A percentile compares a stretch with the other conserved stretches of the same genome.
These are phyloP conservation scores for Pichia sp. DNA, from an alignment of 1,139 yeast species.

Conservation along the genomic window DNA sequence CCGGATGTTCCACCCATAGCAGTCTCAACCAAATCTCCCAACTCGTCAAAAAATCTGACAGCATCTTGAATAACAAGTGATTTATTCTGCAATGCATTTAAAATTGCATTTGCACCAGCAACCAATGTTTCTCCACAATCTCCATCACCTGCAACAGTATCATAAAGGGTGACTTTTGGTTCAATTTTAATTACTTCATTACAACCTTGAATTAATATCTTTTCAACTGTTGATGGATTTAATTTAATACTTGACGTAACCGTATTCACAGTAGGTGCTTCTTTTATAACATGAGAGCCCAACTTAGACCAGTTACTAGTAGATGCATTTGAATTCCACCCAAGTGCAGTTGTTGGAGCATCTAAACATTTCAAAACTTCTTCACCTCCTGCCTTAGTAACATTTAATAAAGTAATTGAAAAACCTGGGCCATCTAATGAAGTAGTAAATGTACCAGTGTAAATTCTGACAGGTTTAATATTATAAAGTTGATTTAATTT, in stretches of 20 bases:
- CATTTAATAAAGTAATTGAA: constrained; percentile 70
- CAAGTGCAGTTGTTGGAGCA: constrained; percentile 70
- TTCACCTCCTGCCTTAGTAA: constrained; percentile 41
- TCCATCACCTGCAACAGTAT: constrained; percentile 92
- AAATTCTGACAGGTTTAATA: constrained; percentile 58
- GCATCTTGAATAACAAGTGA: constrained; percentile 39
- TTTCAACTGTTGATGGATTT: constrained; percentile 36
- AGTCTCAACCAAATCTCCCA: constrained; percentile 76
- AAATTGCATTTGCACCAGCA: constrained; percentile 71
- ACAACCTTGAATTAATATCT: constrained; percentile 45
- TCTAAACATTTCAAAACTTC: constrained; percentile 50
- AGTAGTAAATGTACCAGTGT: constrained; percentile 73
- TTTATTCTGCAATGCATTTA: constrained; percentile 42
- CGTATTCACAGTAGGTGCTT: constrained; percentile 25
- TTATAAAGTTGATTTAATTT: constrained; percentile 41
- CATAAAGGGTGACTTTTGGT: constrained; percentile 78
- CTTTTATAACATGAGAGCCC: constrained; percentile 34
- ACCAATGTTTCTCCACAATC: constrained; percentile 93
- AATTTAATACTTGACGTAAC: constrained; percentile 35
- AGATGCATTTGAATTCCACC: constrained; percentile 50
- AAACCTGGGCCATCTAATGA: constrained; percentile 91
- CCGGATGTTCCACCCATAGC: constrained; percentile 98
- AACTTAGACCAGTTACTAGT: constrained; percentile 33
- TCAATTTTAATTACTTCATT: constrained; percentile 48
- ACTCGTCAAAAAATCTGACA: constrained; percentile 49